Conservation (phyloP, 495 filamentous ascomycete genomes). For the Amniculicola lignicola region DNA sequence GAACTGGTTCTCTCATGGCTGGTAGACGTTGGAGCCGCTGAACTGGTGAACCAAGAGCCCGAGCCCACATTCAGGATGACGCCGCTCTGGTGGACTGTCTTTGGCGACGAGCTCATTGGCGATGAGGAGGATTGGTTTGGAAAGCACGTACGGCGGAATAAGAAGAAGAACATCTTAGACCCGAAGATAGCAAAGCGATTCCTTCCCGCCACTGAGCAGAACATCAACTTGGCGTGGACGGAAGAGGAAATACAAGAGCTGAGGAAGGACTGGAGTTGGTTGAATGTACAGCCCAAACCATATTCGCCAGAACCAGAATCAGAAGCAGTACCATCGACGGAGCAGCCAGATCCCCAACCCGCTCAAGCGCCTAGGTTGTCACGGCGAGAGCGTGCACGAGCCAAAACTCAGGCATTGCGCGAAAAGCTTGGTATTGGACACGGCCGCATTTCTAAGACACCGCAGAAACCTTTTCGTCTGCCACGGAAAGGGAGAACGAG, state of each 20-base stretch:
- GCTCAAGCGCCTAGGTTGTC: too few species aligned
- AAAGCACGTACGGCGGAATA: conserved; percentile 17
- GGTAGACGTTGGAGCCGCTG: conserved; percentile 3
- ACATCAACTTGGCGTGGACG: not conserved
- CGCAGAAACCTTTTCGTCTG: too few species aligned
- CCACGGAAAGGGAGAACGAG: too few species aligned
- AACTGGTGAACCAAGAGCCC: not conserved
- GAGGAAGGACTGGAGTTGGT: too few species aligned
- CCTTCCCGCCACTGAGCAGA: not conserved
- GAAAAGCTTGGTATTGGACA: too few species aligned
- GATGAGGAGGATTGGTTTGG: conserved; percentile 22
- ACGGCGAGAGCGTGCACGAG: too few species aligned
- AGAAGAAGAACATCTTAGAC: not conserved
- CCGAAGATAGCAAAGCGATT: not conserved
- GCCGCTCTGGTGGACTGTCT: conserved; percentile 11
- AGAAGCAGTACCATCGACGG: too few species aligned
- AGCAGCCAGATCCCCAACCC: too few species aligned
- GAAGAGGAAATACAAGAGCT: too few species aligned
- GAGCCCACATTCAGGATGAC: not conserved
- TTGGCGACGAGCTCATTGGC: conserved; percentile 19
- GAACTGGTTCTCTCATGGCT: conserved; percentile 25
- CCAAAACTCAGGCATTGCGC: too few species aligned
- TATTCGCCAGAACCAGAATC: not conserved
- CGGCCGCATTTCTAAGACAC: too few species aligned
- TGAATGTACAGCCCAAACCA: not conserved